Evolutionary conservation across 768 basidiomycete species (phyloP).

Genomic region (Leccinum rimulosum): DNA sequence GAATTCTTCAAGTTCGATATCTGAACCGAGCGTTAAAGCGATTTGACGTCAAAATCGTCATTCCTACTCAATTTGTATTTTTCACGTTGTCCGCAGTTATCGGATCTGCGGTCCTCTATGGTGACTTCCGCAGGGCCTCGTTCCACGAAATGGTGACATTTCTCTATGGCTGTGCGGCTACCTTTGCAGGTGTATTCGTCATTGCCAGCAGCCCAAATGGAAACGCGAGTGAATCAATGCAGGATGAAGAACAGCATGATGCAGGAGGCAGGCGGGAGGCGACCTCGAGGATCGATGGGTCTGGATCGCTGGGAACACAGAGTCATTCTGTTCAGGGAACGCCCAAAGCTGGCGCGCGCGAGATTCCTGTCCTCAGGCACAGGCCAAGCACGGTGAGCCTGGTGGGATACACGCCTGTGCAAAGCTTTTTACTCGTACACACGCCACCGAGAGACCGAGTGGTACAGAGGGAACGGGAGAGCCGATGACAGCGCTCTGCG

Average conservation of each 20-base stretch:
- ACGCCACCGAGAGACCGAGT: slow-evolving; percentile 56
- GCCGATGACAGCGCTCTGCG: background rate
- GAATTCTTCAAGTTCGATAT: slow-evolving; percentile 81
- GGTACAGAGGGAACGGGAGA: slow-evolving; percentile 30
- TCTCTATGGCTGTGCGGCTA: slow-evolving; percentile 84
- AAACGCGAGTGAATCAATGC: slow-evolving; percentile 26
- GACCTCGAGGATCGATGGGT: slow-evolving; percentile 27
- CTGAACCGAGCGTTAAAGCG: slow-evolving; percentile 86
- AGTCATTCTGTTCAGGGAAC: slow-evolving; percentile 45
- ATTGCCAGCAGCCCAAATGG: slow-evolving; percentile 64
- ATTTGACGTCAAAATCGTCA: slow-evolving; percentile 93
- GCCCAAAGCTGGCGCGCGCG: slow-evolving; percentile 41
- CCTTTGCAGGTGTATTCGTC: slow-evolving; percentile 86
- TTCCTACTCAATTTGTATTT: slow-evolving; percentile 92
- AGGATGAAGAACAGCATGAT: slow-evolving; percentile 33
- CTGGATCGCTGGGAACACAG: slow-evolving; percentile 25
- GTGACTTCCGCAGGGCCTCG: slow-evolving; percentile 82
- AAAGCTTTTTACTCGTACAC: slow-evolving; percentile 67
- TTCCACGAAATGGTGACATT: slow-evolving; percentile 85
- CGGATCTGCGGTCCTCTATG: slow-evolving; percentile 91
- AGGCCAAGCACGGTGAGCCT: slow-evolving; percentile 58
- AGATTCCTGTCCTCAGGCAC: slow-evolving; percentile 46
- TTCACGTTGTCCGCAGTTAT: slow-evolving; percentile 93
- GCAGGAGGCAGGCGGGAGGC: slow-evolving; percentile 28
- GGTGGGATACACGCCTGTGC: slow-evolving; percentile 72